Base-by-base conservation (phyloP, 805 yeast genomes). In the Candida easanensis region DNA sequence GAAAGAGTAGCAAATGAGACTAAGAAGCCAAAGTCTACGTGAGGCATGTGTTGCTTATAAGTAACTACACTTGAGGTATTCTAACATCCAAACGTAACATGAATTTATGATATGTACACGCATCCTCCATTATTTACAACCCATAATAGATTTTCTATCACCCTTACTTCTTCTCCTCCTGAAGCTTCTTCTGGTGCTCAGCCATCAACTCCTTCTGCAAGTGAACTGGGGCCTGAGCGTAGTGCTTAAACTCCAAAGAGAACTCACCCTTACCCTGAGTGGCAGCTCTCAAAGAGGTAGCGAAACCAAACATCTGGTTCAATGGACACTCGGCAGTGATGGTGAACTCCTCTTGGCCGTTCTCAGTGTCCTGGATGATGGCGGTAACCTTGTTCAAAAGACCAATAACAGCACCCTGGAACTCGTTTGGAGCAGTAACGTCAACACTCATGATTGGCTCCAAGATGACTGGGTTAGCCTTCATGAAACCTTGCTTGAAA, bases 191-290 rank as follows among this genome's bases (percentile, higher is more conserved):
- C 54, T 78, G 76, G 62, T 80, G 81, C 60, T 88, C 95, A 41
- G 84, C 95, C 53, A 93, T 83, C 69, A 93, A 76, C 69, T 91
- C 86, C 61, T 75, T 85, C 70, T 93, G 99, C 53, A 91, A 74
- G 53, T 88, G 96, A 28, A 91, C 88, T 37, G 95, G 77, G 40
- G 95, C 85, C 53, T 95, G 96, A 39, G 91, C 80, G 65, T 91
- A 93, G 60, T 88, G 86, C 62, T 86, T 83, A 72, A 93, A 93
- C 66, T 93, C 99, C 66, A 93, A 76, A 2, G 96, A 79, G 66
- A 93, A 93, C 70, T 95, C 98, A 60, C 99, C 99, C 65, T 93
- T 93, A 69, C 99, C 99, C 69, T 93, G 99, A 14, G 99, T 91
- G 47, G 87, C 81, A 17, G 99, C 98, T 74, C 99, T 84, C 62